Conservation (phyloP, 78 protist genomes). For the Emiliania huxleyi region DNA sequence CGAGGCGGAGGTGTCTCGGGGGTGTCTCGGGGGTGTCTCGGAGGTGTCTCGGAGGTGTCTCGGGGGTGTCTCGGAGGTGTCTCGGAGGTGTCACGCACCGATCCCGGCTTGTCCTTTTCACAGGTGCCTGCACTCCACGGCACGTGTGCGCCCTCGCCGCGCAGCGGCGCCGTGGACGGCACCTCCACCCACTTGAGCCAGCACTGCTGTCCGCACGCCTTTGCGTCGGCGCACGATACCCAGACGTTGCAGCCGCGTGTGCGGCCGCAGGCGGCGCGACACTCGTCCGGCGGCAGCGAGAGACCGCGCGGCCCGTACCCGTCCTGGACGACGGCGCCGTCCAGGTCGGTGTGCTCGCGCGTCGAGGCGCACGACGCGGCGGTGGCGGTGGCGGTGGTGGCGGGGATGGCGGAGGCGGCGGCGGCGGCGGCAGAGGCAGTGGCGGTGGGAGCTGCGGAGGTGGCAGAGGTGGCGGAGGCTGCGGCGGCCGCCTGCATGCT, state of each 20-base stretch:
- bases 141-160: neutral
- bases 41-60: too few relatives aligned
- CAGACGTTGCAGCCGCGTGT: constrained; percentile 20
- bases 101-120: neutral
- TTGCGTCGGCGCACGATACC: neutral
- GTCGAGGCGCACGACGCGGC: neutral
- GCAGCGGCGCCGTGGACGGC: neutral
- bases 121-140: neutral
- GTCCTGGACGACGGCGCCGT: neutral
- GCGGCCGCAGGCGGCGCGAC: neutral
- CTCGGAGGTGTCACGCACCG: too few relatives aligned
- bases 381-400: too few relatives aligned
- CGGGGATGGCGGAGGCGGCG: too few relatives aligned
- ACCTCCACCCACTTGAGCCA: constrained; percentile 9
- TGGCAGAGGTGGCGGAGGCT: too few relatives aligned
- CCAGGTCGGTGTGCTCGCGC: neutral
- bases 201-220: neutral
- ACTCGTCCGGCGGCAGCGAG: neutral
- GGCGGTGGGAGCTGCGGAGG: too few relatives aligned
- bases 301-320: neutral
- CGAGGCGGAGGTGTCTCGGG: too few relatives aligned
- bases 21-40: too few relatives aligned
- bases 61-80: too few relatives aligned
- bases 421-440: too few relatives aligned
- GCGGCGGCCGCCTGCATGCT: too few relatives aligned